A percentile compares a stretch with the other conserved stretches of the same genome.
These are phyloP conservation scores for Lactarius indigo DNA, from an alignment of 768 basidiomycete genomes.

Conservation along the genomic window DNA sequence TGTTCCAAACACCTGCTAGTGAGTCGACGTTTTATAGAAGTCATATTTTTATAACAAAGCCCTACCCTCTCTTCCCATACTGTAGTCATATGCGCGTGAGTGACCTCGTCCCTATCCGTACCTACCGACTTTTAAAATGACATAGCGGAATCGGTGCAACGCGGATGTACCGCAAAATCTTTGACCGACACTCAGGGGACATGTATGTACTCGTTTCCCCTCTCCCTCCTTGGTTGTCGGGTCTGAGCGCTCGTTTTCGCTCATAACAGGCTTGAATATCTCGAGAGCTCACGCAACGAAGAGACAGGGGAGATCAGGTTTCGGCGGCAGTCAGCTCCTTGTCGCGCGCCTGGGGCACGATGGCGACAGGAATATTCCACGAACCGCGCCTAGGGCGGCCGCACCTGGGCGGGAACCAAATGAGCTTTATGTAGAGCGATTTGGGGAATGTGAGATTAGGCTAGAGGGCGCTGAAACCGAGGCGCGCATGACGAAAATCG, in stretches of 20 bases:
- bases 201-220: conserved; percentile 2
- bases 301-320: conserved; percentile 19
- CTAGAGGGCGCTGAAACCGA: conserved; percentile 9
- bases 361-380: not conserved
- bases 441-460: conserved; percentile 9
- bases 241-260: not conserved
- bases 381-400: not conserved
- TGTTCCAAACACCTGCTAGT: conserved; percentile 18
- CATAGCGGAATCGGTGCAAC: conserved; percentile 19
- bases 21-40: not conserved
- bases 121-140: not conserved
- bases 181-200: conserved; percentile 2
- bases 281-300: conserved; percentile 15
- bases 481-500: not conserved
- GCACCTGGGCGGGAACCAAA: not conserved
- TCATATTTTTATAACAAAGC: not conserved
- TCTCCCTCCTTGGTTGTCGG: not conserved
- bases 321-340: conserved; percentile 12
- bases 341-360: not conserved
- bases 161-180: conserved; percentile 21
- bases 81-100: conserved; percentile 18
- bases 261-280: conserved; percentile 16
- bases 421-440: conserved; percentile 1
- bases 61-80: not conserved
- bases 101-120: not conserved